These are phyloP conservation scores for Chlorencoelia australis DNA, from an alignment of 2,329 filamentous ascomycete species.

Conservation along the genomic window DNA sequence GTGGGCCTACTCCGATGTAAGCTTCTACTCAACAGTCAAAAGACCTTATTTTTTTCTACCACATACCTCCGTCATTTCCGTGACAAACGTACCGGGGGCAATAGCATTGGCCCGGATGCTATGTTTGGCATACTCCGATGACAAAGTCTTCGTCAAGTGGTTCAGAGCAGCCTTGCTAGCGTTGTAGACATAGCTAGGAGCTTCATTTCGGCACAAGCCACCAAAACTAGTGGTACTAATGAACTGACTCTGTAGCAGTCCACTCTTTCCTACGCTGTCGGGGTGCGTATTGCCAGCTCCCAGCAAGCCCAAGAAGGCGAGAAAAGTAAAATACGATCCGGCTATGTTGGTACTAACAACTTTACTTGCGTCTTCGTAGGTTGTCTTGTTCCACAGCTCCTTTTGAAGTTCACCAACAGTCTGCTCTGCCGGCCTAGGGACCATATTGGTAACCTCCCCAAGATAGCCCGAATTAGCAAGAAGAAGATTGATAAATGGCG, in stretches of 20 bases:
- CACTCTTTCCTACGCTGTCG: neutral
- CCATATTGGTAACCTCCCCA: neutral
- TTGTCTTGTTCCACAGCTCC: conserved; percentile 36
- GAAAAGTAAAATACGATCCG: conserved; percentile 55
- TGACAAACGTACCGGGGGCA: conserved; percentile 6
- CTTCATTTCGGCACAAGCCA: conserved; percentile 59
- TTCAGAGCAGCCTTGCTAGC: conserved; percentile 65
- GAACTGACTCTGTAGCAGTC: conserved; percentile 39
- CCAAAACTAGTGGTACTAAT: conserved; percentile 66
- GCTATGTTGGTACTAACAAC: conserved; percentile 53
- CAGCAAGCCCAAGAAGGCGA: conserved; percentile 59
- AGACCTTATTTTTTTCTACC: neutral
- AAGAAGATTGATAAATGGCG: neutral
- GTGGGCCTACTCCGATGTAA: conserved; percentile 2
- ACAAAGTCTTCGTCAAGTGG: conserved; percentile 60
- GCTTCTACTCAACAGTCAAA: neutral
- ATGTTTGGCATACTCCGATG: conserved; percentile 50
- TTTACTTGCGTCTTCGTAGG: conserved; percentile 51
- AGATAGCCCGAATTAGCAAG: neutral
- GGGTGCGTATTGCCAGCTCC: conserved; percentile 51
- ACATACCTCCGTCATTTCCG: neutral
- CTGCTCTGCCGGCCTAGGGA: neutral
- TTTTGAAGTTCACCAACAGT: neutral
- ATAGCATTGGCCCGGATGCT: conserved; percentile 38
- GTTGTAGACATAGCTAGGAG: conserved; percentile 68